Base-by-base conservation (phyloP, 192 early-diverging fungal genomes). In the Podila verticillata region DNA sequence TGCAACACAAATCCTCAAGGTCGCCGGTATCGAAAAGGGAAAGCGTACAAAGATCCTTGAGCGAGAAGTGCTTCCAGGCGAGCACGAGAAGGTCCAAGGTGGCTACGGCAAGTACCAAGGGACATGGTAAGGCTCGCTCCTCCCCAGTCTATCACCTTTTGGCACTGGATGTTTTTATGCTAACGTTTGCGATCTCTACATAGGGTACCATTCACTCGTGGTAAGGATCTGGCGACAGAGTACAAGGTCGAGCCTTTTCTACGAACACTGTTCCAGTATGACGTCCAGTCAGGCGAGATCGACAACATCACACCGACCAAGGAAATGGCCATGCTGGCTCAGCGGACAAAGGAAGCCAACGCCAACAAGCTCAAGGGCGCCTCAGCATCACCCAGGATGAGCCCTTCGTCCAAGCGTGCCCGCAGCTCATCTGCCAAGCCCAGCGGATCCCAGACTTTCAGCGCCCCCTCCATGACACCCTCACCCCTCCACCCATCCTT, bases 61-160 rank as follows among this genome's bases (percentile, higher is more conserved):
- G 85, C 85, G 88, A 69, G 95, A 96, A 66, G 88, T 98, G 8
- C 84, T 93, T 57, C 84, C 85, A 44, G 93, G 92, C 19, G 85
- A 87, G 28, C 95, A 97, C 83, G 96, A 98, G 70, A 98, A 98
- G 82, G 91, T 98, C 24, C 96, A 98, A 84, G 96, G 96, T 28
- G 96, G 96, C 15, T 98, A 97, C 82, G 96, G 96, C 26, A 95
- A 96, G 83, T 97, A 95, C 75, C 95, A 97, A 84, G 95, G 95
- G 71, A 93, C 92, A n/a, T 93, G 92, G 92, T 93, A 83, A 64
- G 86, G 5, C 7, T 35, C 9, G 17, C 6, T 17, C 9, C n/a
- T 31, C 29, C 7, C 30, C 8, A 62, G 28, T 15, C n/a, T 24
- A 39, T 8, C 20, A 6, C 28, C 26, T 62, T n/a, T 39, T 35